These are phyloP conservation scores for Cyathus striatus DNA, from an alignment of 768 basidiomycete genomes.

Conservation along the genomic window DNA sequence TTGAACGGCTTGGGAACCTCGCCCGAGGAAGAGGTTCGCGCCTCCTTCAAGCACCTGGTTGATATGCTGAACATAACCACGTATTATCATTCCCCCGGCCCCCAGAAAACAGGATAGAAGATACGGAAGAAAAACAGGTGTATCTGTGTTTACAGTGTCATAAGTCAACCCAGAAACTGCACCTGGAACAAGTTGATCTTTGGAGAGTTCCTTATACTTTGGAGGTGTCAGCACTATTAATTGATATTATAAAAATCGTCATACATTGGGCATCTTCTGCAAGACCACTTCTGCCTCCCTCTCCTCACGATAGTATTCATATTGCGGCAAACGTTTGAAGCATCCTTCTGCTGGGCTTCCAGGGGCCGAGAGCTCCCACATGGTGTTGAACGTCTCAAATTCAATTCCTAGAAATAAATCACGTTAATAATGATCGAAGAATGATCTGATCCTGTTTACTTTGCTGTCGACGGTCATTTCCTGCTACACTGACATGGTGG, in stretches of 20 bases:
- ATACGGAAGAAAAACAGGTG: slow-evolving; percentile 53
- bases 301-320: slow-evolving; percentile 30
- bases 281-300: slow-evolving; percentile 10
- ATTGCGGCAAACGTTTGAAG: slow-evolving; percentile 53
- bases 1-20: slow-evolving; percentile 10
- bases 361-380: slow-evolving; percentile 57
- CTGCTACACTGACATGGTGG: slow-evolving; percentile 57
- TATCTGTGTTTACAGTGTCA: slow-evolving; percentile 57
- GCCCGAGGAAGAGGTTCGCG: slow-evolving; percentile 19
- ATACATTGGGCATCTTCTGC: slow-evolving; percentile 11
- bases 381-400: slow-evolving; percentile 53
- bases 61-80: slow-evolving; percentile 56
- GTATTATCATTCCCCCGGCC: slow-evolving; percentile 49
- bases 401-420: slow-evolving; percentile 40
- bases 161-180: slow-evolving; percentile 42
- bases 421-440: neutral
- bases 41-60: slow-evolving; percentile 57
- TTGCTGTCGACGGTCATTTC: slow-evolving; percentile 39
- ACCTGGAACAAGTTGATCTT: slow-evolving; percentile 16
- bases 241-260: neutral
- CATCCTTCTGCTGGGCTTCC: slow-evolving; percentile 40
- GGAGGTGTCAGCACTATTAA: neutral
- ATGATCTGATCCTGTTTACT: slow-evolving; percentile 23
- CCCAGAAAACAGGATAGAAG: slow-evolving; percentile 52
- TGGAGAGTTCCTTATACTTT: slow-evolving; percentile 24